Evolutionary conservation across 805 yeast genomes (phyloP).

Genomic region (Spathaspora hagerdaliae): DNA sequence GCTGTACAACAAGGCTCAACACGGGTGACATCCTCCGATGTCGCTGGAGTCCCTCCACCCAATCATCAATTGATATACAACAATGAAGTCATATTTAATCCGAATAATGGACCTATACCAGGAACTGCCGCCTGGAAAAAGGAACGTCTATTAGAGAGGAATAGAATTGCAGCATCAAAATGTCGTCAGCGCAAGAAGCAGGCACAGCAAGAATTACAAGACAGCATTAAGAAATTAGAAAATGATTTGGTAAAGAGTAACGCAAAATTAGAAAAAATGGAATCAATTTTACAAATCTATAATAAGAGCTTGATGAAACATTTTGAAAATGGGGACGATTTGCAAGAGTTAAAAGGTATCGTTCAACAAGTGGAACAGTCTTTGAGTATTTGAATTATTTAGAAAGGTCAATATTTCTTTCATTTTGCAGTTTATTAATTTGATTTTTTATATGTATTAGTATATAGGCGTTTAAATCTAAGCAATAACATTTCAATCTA

Average conservation of each 20-base stretch:
- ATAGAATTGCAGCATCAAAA: constrained; percentile 91
- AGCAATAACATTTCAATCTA: constrained; percentile 31
- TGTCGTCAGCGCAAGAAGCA: constrained; percentile 94
- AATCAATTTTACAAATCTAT: constrained; percentile 17
- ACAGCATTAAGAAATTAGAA: constrained; percentile 49
- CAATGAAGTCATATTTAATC: constrained; percentile 51
- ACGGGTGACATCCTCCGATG: neutral
- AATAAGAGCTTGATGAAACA: constrained; percentile 14
- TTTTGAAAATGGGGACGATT: constrained; percentile 8
- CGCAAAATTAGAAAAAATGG: constrained; percentile 17
- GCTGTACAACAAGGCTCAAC: too few relatives aligned
- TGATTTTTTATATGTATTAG: neutral
- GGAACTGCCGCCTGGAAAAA: constrained; percentile 69
- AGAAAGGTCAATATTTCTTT: neutral
- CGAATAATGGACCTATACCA: constrained; percentile 54
- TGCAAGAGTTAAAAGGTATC: constrained; percentile 7
- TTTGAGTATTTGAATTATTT: neutral
- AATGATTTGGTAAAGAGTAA: constrained; percentile 35
- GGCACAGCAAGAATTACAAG: constrained; percentile 77
- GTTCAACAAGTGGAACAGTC: neutral
- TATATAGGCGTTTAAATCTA: neutral
- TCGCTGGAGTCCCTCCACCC: constrained; percentile 46
- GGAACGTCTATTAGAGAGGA: constrained; percentile 69
- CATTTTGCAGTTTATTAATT: neutral
- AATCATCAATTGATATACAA: constrained; percentile 48